A percentile compares a stretch with the other conserved stretches of the same genome.
Evolutionary conservation across 768 basidiomycete genomes (phyloP).

Genomic region (Phanerodontia chrysosporium): DNA sequence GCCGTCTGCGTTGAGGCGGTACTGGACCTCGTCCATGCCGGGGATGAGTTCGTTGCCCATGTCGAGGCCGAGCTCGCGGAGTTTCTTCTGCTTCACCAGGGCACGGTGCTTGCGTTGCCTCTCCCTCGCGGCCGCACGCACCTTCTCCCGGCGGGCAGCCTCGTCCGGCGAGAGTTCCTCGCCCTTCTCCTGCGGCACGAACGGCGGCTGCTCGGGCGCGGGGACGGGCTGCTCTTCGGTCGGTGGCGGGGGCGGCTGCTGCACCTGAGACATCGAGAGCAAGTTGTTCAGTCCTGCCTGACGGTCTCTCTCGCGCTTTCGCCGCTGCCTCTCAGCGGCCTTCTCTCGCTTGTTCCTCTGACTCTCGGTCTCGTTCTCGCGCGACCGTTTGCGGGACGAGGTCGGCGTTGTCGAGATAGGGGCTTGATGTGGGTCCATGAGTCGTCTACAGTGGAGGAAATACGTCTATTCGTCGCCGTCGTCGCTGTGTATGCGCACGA

Average conservation of each 20-base stretch:
- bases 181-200: slow-evolving; percentile 16
- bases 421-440: slow-evolving; percentile 7
- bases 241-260: slow-evolving; percentile 19
- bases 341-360: slow-evolving; percentile 80
- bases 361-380: slow-evolving; percentile 70
- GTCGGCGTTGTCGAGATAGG: slow-evolving; percentile 9
- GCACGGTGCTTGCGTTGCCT: slow-evolving; percentile 79
- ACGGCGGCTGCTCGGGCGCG: slow-evolving; percentile 7
- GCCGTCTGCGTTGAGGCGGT: slow-evolving; percentile 46
- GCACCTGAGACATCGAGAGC: slow-evolving; percentile 23
- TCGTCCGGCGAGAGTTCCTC: slow-evolving; percentile 50
- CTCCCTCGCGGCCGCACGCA: slow-evolving; percentile 74
- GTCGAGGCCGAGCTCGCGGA: slow-evolving; percentile 78
- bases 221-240: slow-evolving; percentile 10
- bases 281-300: slow-evolving; percentile 30
- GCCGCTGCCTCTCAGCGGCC: slow-evolving; percentile 79
- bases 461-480: slow-evolving; percentile 3
- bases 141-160: slow-evolving; percentile 58
- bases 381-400: slow-evolving; percentile 49
- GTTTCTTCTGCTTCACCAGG: slow-evolving; percentile 73
- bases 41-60: slow-evolving; percentile 72
- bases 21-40: slow-evolving; percentile 64
- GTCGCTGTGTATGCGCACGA: neutral
- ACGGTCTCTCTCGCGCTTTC: slow-evolving; percentile 73
- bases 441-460: neutral